Percentiles rank a stretch among this genome's conserved stretches.
Conservation (phyloP, 2,329 filamentous ascomycete species). For the Elsinoe necatrix region DNA sequence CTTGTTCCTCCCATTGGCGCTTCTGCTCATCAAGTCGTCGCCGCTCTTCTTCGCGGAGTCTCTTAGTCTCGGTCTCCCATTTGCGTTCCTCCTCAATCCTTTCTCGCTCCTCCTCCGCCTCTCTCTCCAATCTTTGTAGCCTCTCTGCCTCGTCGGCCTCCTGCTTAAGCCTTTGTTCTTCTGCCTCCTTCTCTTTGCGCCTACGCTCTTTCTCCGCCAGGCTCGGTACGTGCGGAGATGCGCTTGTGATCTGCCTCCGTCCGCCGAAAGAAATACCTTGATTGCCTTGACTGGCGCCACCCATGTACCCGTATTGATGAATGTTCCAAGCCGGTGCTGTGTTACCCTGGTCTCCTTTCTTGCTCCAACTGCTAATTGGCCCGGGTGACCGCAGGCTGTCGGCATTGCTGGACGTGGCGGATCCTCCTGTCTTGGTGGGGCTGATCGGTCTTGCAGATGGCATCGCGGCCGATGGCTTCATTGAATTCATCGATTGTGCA, state of each 20-base stretch:
- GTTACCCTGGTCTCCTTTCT: slow-evolving; percentile 65
- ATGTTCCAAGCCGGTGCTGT: slow-evolving; percentile 97
- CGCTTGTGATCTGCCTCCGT: slow-evolving; percentile 82
- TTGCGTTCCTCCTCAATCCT: slow-evolving; percentile 55
- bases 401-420: slow-evolving; percentile 51
- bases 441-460: slow-evolving; percentile 33
- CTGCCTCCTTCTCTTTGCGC: slow-evolving; percentile 47
- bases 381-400: slow-evolving; percentile 40
- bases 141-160: slow-evolving; percentile 45
- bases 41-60: slow-evolving; percentile 50
- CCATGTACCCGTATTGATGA: slow-evolving; percentile 96
- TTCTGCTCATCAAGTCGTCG: slow-evolving; percentile 58
- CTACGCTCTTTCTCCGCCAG: slow-evolving; percentile 75
- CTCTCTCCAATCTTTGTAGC: slow-evolving; percentile 42
- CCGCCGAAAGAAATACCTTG: slow-evolving; percentile 88
- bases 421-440: slow-evolving; percentile 41
- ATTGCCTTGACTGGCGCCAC: slow-evolving; percentile 90
- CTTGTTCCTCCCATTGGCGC: slow-evolving; percentile 68
- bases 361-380: slow-evolving; percentile 84
- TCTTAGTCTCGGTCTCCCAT: slow-evolving; percentile 58
- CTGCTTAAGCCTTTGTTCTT: slow-evolving; percentile 45
- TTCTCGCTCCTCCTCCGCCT: slow-evolving; percentile 57
- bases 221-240: slow-evolving; percentile 69
- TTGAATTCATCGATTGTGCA: slow-evolving; percentile 10
- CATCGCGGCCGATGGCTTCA: slow-evolving; percentile 23